Base-by-base conservation (phyloP, 2,329 filamentous ascomycete species). In the Juglanconis oblonga region DNA sequence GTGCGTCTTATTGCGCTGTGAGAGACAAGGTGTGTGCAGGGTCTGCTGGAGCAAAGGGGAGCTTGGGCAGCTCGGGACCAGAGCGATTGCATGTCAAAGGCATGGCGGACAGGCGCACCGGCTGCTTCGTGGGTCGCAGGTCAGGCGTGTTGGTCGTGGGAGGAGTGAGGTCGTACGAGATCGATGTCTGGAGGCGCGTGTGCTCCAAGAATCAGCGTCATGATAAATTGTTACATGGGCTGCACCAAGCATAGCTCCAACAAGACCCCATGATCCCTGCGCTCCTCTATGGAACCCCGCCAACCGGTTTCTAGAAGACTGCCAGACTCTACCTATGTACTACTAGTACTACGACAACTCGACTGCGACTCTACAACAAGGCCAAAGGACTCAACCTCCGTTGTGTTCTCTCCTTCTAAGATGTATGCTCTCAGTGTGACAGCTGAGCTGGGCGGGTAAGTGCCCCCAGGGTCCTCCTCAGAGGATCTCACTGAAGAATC, bases 391-490 rank as follows among this genome's bases (percentile, higher is more conserved):
- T 33, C 24, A 44, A 5, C 10, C 24, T 13, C 10, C 24, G 6
- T 24, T 42, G 7, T 14, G 2, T 2, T 24, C 2, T 11, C 10
- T 6, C 4, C 13, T 11, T 52, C 40, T 24, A 14, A 52, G 56
- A 90, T 91, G 89, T 84, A 88, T 66, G 82, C 85, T 51, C 79
- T 92, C 35, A 79, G 79, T 52, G 74, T 92, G 42, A 89, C 81
- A 38, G 89, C 89, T 4, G 89, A 92, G 69, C 74, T 91, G 62
- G 79, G 80, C 60, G 89, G 89, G 89, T 91, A 78, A 63, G 79
- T 72, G 4, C 51, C 17, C 50, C 42, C 2, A 3, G 14, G 29
- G n/a, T 31, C 11, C 10, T 45, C 52, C 17, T 17, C 17, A 17
- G 17, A 17, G 17, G 17, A 17, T 29, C 11, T 24, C 33, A 10